Evolutionary conservation across 805 yeast species (phyloP), one percentile per base, ranked within the genome.

Genomic region (Kuraishia borneana): DNA sequence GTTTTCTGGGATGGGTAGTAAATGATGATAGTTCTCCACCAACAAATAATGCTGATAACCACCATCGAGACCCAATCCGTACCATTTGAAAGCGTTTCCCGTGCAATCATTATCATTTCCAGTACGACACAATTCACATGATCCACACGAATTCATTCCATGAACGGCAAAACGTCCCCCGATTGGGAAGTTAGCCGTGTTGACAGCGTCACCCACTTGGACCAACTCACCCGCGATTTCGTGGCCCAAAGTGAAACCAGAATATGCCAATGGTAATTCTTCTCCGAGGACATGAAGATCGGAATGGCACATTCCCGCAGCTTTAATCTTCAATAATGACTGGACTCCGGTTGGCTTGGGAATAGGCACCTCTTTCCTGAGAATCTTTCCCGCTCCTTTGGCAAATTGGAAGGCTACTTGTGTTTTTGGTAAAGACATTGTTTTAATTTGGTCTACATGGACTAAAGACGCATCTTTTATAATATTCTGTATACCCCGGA

Each of bases 251-350:
- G 50, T 49, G 31, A 38, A 44, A 9, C 18, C 20, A 18, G 44
- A 28, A 3, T 17, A 26, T 16, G 22, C 19, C 10, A 18, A 10
- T 21, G 30, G 18, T 5, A 33, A 20, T n/a, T 30, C 36, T 5
- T 33, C 40, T 19, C 62, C 48, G 9, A 44, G 13, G 16, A 63
- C 48, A 39, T 63, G 67, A 14, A 61, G 50, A 41, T 66, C 72
- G 23, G 65, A 57, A 36, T 53, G 56, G 40, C 72, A 66, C 35
- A 66, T 22, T 5, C 48, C 48, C 4, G 48, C 39, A 6, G 45
- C 47, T 10, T 32, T 23, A n/a, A 44, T 30, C 31, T 40, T 28
- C 16, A 44, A 33, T 2, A 44, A 20, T 14, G 41, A 27, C 26
- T 36, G 30, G 29, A 25, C 31, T 3, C 28, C 31, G 16, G 14